These are phyloP conservation scores for Metschnikowia chrysomelidarum DNA, from an alignment of 805 yeast species.

Conservation along the genomic window DNA sequence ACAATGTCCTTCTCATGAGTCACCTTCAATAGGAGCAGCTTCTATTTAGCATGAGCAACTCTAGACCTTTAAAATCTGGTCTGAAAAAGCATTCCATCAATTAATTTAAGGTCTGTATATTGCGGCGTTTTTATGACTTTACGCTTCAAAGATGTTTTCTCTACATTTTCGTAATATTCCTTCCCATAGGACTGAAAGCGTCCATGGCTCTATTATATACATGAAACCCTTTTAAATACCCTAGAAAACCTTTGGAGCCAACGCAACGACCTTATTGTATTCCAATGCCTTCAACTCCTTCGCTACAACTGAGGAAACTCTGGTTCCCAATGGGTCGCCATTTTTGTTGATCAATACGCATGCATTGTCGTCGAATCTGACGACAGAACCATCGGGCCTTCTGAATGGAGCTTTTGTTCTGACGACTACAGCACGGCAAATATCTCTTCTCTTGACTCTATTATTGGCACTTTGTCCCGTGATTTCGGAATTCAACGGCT, in stretches of 20 bases:
- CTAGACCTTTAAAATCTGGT: too few species aligned
- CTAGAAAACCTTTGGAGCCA: constrained; percentile 69
- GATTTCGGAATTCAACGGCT: constrained; percentile 66
- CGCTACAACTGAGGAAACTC: constrained; percentile 88
- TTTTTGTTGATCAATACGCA: constrained; percentile 92
- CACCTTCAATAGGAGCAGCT: too few species aligned
- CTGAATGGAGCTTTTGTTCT: constrained; percentile 78
- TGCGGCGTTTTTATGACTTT: too few species aligned
- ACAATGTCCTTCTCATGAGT: too few species aligned
- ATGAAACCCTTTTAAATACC: constrained; percentile 7
- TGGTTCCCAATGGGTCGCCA: constrained; percentile 91
- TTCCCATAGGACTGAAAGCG: too few species aligned
- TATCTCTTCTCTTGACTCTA: constrained; percentile 91
- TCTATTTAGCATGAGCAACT: too few species aligned
- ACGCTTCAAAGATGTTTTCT: too few species aligned
- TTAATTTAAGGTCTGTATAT: too few species aligned
- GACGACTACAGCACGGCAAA: constrained; percentile 92
- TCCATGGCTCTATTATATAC: constrained; percentile 9
- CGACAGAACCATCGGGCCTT: constrained; percentile 83
- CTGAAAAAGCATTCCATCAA: too few species aligned
- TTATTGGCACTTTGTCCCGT: constrained; percentile 73
- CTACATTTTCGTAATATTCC: too few species aligned
- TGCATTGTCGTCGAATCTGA: constrained; percentile 93
- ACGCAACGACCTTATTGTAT: constrained; percentile 78
- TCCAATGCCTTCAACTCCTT: constrained; percentile 83